Evolutionary conservation across 129 eudicot genomes (phyloP).

Genomic region (Apium graveolens): DNA sequence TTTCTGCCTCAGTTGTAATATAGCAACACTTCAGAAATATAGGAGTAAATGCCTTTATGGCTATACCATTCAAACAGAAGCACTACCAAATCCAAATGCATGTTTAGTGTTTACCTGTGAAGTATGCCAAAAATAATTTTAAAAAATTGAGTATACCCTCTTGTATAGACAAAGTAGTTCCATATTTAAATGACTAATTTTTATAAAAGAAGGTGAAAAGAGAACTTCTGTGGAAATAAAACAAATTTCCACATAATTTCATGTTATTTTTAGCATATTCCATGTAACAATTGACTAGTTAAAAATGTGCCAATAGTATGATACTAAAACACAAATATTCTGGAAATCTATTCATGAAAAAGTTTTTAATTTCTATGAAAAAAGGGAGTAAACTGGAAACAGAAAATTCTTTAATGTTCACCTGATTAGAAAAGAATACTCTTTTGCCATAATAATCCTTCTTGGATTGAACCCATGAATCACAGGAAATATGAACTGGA

Average conservation of each 20-base stretch:
- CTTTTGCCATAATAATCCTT: conserved; percentile 49
- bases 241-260: not conserved
- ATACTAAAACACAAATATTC: not conserved
- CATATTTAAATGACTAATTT: not conserved
- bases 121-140: not conserved
- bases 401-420: not conserved
- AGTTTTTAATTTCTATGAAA: not conserved
- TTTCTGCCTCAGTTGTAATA: not conserved
- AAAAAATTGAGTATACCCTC: not conserved
- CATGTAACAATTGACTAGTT: not conserved
- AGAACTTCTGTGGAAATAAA: not conserved
- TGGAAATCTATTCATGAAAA: not conserved
- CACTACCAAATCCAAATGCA: not conserved
- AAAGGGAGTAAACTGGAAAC: not conserved
- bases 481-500: conserved; percentile 67
- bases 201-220: not conserved
- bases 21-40: not conserved
- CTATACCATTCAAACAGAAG: not conserved
- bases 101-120: not conserved
- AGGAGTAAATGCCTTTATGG: not conserved
- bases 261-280: not conserved
- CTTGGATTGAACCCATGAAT: conserved; percentile 78
- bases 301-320: not conserved
- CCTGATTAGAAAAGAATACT: conserved; percentile 74
- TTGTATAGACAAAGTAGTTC: not conserved